Conservation (phyloP, 345 rosid genomes). For the Citrus unshiu region DNA sequence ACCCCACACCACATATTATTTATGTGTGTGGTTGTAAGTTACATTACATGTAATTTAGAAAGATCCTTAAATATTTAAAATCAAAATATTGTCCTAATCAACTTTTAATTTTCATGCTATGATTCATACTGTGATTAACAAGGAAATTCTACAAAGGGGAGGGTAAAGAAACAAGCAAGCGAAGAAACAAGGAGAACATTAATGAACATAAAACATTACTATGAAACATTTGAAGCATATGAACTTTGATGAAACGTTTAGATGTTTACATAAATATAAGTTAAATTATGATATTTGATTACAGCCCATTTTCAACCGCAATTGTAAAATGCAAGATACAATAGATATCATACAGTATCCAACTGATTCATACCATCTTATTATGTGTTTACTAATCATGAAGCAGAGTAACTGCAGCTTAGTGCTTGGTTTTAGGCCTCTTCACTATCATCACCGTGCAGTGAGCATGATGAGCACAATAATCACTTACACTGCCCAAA, state of each 20-base stretch:
- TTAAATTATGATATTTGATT: neutral
- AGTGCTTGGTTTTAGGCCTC: conserved; percentile 72
- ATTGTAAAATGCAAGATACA: neutral
- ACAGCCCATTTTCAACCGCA: neutral
- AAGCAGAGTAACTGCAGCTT: neutral
- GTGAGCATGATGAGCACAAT: conserved; percentile 95
- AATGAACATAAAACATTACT: no score
- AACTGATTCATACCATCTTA: neutral
- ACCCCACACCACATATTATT: no score
- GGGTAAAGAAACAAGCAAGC: no score
- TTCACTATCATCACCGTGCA: conserved; percentile 79
- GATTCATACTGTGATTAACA: no score
- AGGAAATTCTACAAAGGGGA: no score
- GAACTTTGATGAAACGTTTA: neutral
- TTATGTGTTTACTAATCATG: neutral
- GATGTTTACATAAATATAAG: neutral
- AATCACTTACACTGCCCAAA: conserved; percentile 93
- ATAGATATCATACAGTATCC: neutral
- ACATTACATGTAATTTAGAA: no score
- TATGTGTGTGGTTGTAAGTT: no score
- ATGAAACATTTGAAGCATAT: no score
- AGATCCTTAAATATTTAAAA: no score
- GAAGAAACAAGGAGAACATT: no score
- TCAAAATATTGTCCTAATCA: no score
- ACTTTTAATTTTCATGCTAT: no score